A percentile compares a stretch with the other conserved stretches of the same genome.
Conservation (phyloP, 176 grass and related monocot species). For the Carex myosuroides region DNA sequence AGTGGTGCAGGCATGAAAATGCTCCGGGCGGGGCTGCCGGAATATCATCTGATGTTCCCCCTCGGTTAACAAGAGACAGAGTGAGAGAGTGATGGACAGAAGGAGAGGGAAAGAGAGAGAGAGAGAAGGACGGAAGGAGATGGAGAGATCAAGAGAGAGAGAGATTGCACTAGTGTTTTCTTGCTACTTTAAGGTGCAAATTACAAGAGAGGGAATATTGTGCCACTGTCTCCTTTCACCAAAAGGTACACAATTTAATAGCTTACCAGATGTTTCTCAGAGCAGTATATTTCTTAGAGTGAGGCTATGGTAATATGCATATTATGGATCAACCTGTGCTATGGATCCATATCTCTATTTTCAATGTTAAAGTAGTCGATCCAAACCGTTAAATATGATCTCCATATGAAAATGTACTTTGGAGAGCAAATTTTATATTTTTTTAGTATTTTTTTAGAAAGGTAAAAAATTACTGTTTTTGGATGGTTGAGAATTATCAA, state of each 20-base stretch:
- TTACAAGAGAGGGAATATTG: neutral
- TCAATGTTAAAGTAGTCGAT: too few relatives aligned
- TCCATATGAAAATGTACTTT: too few relatives aligned
- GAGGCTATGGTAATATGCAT: too few relatives aligned
- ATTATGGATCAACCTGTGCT: too few relatives aligned
- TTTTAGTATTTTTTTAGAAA: too few relatives aligned
- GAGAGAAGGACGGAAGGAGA: neutral
- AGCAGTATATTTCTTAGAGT: neutral
- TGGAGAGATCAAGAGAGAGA: neutral
- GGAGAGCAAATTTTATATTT: too few relatives aligned
- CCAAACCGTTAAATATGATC: too few relatives aligned
- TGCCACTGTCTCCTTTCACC: neutral
- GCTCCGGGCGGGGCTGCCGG: neutral
- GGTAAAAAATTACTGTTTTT: too few relatives aligned
- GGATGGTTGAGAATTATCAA: too few relatives aligned
- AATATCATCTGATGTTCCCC: conserved; percentile 17
- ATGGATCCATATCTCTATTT: too few relatives aligned
- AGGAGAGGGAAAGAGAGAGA: neutral
- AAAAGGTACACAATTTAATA: neutral
- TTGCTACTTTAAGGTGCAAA: neutral
- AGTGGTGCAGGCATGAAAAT: conserved; percentile 24
- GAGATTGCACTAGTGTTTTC: neutral
- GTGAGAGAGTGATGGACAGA: neutral
- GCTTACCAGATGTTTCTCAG: neutral
- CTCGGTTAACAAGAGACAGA: conserved; percentile 6